Evolutionary conservation across 2,329 filamentous ascomycete genomes (phyloP), one percentile per base, ranked within the genome.

Genomic region (Furcasterigmium furcatum): DNA sequence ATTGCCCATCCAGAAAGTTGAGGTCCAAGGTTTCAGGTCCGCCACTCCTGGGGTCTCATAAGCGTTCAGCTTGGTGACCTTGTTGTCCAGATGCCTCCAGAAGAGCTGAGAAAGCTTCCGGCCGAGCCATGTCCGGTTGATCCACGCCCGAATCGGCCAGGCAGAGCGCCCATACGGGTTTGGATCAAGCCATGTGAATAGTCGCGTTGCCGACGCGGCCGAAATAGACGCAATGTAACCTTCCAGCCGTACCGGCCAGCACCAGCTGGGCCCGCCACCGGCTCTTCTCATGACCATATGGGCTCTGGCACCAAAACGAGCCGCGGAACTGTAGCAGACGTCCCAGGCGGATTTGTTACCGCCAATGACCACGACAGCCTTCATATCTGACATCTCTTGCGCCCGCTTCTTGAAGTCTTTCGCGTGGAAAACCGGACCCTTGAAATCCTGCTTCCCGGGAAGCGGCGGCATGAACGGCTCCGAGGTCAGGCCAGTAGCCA

Each of bases 331-430:
- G 32, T 54, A 54, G 30, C 49, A 49, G 9, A 46, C 45, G 25
- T 55, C 52, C 47, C 47, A 55, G 12, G 52, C 48, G 2, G 46
- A 54, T 38, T 55, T 55, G 38, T 50, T 48, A 4, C 46, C 52
- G 12, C 53, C 53, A 18, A 52, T 40, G 1, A 55, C 48, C 5
- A 49, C 47, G 5, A 55, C 52, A 8, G 24, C 16, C 32, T 44
- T 47, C 9, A 41, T 21, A 13, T 22, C 21, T 3, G 43, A 22
- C 2, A 54, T 21, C 8, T 34, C 19, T 12, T 47, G 39, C 6
- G 32, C 27, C 6, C 46, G 38, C 3, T 45, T 7, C 10, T 41
- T 42, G n/a, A 55, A 46, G 14, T 55, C 39, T 29, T 52, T 52
- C 4, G 46, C 46, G 36, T 55, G 53, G 45, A 55, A 54, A 3